Conservation (phyloP, 352 stramenopile genomes). For the Phytopythium cucurbitacearum region DNA sequence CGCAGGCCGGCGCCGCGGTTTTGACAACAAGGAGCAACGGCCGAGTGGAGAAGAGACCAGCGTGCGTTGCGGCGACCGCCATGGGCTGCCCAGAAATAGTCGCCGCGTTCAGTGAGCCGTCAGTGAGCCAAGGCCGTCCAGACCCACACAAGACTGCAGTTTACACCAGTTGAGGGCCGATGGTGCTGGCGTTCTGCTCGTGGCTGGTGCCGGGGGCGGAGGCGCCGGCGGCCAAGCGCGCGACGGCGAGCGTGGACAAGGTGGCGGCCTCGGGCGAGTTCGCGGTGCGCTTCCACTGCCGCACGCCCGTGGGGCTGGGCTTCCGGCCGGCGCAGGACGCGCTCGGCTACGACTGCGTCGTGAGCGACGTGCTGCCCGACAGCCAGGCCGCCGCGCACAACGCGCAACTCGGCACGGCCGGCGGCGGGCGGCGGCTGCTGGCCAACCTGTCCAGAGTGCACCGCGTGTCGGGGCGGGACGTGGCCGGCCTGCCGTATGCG, state of each 20-base stretch:
- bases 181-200: slow-evolving; percentile 56
- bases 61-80: no score
- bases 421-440: slow-evolving; percentile 51
- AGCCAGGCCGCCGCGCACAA: slow-evolving; percentile 60
- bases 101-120: no score
- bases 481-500: slow-evolving; percentile 30
- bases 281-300: slow-evolving; percentile 49
- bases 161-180: slow-evolving; percentile 2
- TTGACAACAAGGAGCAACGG: no score
- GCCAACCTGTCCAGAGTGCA: slow-evolving; percentile 31
- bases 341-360: slow-evolving; percentile 32
- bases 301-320: slow-evolving; percentile 38
- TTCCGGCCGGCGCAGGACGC: slow-evolving; percentile 20
- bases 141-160: no score
- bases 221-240: neutral
- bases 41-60: no score
- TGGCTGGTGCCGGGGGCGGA: slow-evolving; percentile 14
- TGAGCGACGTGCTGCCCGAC: slow-evolving; percentile 29
- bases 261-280: slow-evolving; percentile 23
- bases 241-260: no score
- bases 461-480: slow-evolving; percentile 39
- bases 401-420: slow-evolving; percentile 23
- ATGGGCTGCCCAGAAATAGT: no score
- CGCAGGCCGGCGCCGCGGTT: no score
- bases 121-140: no score